A percentile compares a stretch with the other conserved stretches of the same genome.
Conservation (phyloP, 768 basidiomycete genomes). For the Chalciporus pseudorubinellus region DNA sequence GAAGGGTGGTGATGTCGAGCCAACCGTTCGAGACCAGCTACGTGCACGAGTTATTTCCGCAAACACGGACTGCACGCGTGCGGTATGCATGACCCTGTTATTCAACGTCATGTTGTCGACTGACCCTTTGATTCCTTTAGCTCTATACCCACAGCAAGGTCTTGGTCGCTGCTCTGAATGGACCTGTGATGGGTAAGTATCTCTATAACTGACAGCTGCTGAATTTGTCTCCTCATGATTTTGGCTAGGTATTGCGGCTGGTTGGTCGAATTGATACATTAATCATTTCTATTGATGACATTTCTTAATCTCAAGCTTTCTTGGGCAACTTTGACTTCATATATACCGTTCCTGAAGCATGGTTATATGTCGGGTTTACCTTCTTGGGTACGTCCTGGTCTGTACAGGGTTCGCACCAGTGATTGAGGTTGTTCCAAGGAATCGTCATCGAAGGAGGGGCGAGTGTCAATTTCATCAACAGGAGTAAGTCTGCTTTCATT, state of each 20-base stretch:
- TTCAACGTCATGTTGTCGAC: neutral
- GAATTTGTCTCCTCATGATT: slow-evolving; percentile 3
- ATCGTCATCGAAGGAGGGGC: slow-evolving; percentile 68
- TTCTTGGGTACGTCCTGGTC: slow-evolving; percentile 46
- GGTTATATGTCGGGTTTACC: slow-evolving; percentile 66
- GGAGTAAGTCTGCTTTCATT: slow-evolving; percentile 42
- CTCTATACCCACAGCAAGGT: slow-evolving; percentile 69
- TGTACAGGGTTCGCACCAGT: neutral
- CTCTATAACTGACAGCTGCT: neutral
- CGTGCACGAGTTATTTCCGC: slow-evolving; percentile 44
- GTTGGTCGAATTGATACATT: slow-evolving; percentile 26
- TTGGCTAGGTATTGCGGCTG: slow-evolving; percentile 60
- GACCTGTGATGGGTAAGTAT: slow-evolving; percentile 66
- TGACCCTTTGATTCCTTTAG: slow-evolving; percentile 31
- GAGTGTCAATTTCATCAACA: slow-evolving; percentile 65
- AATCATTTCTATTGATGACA: neutral
- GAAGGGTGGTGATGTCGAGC: slow-evolving; percentile 9
- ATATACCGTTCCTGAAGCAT: slow-evolving; percentile 58
- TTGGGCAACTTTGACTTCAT: slow-evolving; percentile 77
- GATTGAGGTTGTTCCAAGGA: slow-evolving; percentile 36
- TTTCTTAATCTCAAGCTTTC: slow-evolving; percentile 43
- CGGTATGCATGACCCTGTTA: slow-evolving; percentile 40
- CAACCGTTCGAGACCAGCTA: slow-evolving; percentile 46
- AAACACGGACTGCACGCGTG: slow-evolving; percentile 60
- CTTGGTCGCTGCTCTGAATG: slow-evolving; percentile 68